Evolutionary conservation across 495 filamentous ascomycete species (phyloP).

Genomic region (Penicillium dipodomyicola): DNA sequence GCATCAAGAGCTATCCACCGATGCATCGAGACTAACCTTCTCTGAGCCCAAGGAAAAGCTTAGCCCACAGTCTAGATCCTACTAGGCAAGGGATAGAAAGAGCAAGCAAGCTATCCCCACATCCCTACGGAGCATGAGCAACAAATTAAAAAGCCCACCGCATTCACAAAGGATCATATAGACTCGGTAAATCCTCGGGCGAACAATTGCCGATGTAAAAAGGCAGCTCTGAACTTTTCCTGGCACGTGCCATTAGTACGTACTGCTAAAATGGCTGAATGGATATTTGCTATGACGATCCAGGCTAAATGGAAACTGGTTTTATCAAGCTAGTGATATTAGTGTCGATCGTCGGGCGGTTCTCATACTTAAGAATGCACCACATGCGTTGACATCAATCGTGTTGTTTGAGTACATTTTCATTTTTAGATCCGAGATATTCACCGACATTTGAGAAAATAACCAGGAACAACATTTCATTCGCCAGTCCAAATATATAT

Average conservation of each 20-base stretch:
- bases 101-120: neutral
- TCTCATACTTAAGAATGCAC: neutral
- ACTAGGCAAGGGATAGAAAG: neutral
- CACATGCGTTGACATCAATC: neutral
- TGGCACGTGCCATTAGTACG: neutral
- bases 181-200: neutral
- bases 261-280: neutral
- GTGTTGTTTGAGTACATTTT: neutral
- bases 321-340: neutral
- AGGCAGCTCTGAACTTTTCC: neutral
- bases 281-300: neutral
- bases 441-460: neutral
- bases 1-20: neutral
- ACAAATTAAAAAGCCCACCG: neutral
- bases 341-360: neutral
- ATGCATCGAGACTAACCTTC: neutral
- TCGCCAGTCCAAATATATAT: slow-evolving; percentile 3
- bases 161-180: neutral
- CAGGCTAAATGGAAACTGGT: neutral
- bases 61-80: neutral
- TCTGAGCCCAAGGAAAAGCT: neutral
- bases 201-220: neutral
- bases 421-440: neutral
- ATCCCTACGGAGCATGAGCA: neutral
- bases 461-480: neutral